Conservation (phyloP, 78 protist species). For the Speleostelium caveatum region DNA sequence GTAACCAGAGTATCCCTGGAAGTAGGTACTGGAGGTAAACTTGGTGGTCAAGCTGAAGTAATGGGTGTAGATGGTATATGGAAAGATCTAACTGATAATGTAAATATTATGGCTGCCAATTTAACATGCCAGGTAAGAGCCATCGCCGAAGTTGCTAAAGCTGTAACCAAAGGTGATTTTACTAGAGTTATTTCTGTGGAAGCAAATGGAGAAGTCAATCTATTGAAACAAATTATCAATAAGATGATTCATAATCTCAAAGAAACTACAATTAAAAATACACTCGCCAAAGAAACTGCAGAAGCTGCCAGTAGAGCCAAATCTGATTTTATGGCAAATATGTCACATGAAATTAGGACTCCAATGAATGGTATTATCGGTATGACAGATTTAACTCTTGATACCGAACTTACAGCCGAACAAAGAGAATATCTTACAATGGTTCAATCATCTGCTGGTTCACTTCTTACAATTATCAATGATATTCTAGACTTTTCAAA, state of each 20-base stretch:
- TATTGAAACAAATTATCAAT: slow-evolving; percentile 72
- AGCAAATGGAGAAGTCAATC: slow-evolving; percentile 79
- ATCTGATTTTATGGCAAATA: slow-evolving; percentile 81
- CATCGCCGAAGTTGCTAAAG: slow-evolving; percentile 80
- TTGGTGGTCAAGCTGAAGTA: slow-evolving; percentile 82
- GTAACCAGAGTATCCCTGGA: slow-evolving; percentile 53
- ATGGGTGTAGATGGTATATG: slow-evolving; percentile 78
- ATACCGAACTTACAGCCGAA: slow-evolving; percentile 67
- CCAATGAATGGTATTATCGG: slow-evolving; percentile 91
- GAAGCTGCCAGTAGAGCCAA: slow-evolving; percentile 81
- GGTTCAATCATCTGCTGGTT: slow-evolving; percentile 80
- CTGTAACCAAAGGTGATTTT: slow-evolving; percentile 82
- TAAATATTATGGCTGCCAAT: slow-evolving; percentile 85
- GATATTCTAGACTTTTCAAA: slow-evolving; percentile 70
- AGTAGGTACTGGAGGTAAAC: slow-evolving; percentile 84
- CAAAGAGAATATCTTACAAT: slow-evolving; percentile 76
- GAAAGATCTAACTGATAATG: slow-evolving; percentile 84
- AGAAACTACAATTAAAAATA: slow-evolving; percentile 48
- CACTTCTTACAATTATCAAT: slow-evolving; percentile 74
- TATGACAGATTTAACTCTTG: slow-evolving; percentile 82
- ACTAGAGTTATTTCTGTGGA: slow-evolving; percentile 80
- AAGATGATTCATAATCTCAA: slow-evolving; percentile 80
- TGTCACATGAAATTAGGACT: slow-evolving; percentile 90
- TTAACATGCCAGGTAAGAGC: slow-evolving; percentile 79
- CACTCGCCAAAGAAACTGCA: slow-evolving; percentile 80